Evolutionary conservation across 164 flowering plant species (phyloP).

Genomic region (Nymphaea colorata): DNA sequence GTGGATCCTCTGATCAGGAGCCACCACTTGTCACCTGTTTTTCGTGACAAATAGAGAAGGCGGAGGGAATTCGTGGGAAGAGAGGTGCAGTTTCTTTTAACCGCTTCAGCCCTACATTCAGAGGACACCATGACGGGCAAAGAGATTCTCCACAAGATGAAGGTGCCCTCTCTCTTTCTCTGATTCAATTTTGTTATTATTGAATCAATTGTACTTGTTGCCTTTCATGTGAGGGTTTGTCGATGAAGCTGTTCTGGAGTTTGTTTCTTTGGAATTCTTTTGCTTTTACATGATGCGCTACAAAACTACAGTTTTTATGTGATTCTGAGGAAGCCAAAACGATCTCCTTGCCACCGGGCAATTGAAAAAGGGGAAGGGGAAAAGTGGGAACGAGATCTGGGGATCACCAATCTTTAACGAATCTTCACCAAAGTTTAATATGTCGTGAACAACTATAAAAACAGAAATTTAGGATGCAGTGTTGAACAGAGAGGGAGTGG

Average conservation of each 20-base stretch:
- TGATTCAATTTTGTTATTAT: too few relatives aligned
- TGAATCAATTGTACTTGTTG: too few relatives aligned
- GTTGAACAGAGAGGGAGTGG: not conserved
- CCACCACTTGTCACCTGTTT: not conserved
- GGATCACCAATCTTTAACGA: too few relatives aligned
- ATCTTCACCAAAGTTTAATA: too few relatives aligned
- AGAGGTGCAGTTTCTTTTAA: not conserved
- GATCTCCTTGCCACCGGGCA: too few relatives aligned
- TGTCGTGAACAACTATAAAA: not conserved
- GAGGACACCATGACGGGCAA: conserved; percentile 35
- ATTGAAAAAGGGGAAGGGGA: too few relatives aligned
- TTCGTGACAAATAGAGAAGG: not conserved
- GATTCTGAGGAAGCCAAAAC: too few relatives aligned
- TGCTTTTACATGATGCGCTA: not conserved
- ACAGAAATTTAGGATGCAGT: not conserved
- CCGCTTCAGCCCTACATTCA: not conserved
- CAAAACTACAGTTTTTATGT: too few relatives aligned
- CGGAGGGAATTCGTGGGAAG: not conserved
- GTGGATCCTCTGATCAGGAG: not conserved
- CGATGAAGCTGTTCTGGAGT: too few relatives aligned
- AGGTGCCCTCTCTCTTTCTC: conserved; percentile 25
- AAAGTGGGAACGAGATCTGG: too few relatives aligned
- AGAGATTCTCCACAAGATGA: conserved; percentile 64
- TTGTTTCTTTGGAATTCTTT: too few relatives aligned
- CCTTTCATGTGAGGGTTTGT: too few relatives aligned